Percentiles rank a stretch among this genome's conserved stretches.
Conservation (phyloP, 805 yeast genomes). For the Diddensiella transvaalensis region DNA sequence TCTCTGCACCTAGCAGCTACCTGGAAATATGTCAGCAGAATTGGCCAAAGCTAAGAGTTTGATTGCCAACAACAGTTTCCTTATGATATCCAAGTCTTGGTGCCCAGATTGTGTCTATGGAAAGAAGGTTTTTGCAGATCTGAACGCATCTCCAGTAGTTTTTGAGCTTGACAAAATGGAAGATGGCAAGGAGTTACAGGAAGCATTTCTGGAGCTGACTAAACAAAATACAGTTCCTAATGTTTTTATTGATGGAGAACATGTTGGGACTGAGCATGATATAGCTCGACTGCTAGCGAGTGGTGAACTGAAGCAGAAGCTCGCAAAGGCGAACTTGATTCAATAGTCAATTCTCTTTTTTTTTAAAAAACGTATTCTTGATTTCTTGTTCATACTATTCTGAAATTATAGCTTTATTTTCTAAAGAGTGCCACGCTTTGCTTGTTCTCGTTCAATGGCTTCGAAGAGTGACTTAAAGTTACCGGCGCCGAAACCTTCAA, state of each 20-base stretch:
- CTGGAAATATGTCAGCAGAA: conserved; percentile 6
- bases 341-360: too few species aligned
- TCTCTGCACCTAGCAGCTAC: too few species aligned
- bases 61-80: conserved; percentile 43
- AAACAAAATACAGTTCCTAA: conserved; percentile 71
- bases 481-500: conserved; percentile 86
- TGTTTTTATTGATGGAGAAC: conserved; percentile 55
- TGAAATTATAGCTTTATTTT: not conserved
- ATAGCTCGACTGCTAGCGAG: conserved; percentile 20
- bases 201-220: conserved; percentile 52
- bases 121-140: conserved; percentile 50
- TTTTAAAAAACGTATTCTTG: too few species aligned
- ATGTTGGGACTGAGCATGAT: conserved; percentile 51
- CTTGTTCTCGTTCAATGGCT: conserved; percentile 75
- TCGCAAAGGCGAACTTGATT: conserved; percentile 16
- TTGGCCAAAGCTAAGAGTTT: conserved; percentile 42
- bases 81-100: conserved; percentile 69
- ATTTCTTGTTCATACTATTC: too few species aligned
- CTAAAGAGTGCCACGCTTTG: conserved; percentile 55
- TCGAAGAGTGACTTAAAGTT: conserved; percentile 81
- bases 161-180: conserved; percentile 59
- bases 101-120: conserved; percentile 76
- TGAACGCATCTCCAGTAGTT: conserved; percentile 48
- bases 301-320: conserved; percentile 21
- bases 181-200: conserved; percentile 52